Percentiles rank a stretch among this genome's conserved stretches.
Evolutionary conservation across 2,329 filamentous ascomycete species (phyloP).

Genomic region (Nemania diffusa): DNA sequence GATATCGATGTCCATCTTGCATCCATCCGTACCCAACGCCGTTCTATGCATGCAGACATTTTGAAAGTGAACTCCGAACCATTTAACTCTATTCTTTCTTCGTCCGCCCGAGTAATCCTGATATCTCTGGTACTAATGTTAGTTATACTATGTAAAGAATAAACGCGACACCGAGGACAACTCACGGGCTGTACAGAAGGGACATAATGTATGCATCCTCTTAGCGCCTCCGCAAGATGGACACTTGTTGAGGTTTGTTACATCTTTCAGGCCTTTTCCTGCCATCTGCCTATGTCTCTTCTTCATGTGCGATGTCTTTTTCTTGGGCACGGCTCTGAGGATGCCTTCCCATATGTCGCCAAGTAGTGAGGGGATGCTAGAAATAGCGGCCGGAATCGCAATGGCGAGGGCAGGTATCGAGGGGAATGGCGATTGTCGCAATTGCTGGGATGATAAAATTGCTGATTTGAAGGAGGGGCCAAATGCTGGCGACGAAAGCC

Average conservation of each 20-base stretch:
- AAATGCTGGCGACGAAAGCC: constrained; percentile 57
- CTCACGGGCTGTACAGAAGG: constrained; percentile 85
- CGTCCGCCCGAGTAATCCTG: constrained; percentile 39
- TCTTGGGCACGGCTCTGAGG: constrained; percentile 93
- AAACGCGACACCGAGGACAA: neutral
- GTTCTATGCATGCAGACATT: constrained; percentile 32
- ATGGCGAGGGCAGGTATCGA: constrained; percentile 66
- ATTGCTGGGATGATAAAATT: constrained; percentile 57
- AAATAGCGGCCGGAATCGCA: constrained; percentile 68
- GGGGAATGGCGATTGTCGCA: constrained; percentile 51
- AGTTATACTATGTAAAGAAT: neutral
- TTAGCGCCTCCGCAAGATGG: constrained; percentile 89
- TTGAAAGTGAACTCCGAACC: constrained; percentile 5
- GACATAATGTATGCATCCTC: constrained; percentile 87
- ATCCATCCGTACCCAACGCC: constrained; percentile 35
- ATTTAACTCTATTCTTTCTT: constrained; percentile 40
- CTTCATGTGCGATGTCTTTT: constrained; percentile 97
- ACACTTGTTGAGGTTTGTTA: constrained; percentile 87
- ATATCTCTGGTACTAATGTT: constrained; percentile 37
- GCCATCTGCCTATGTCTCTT: constrained; percentile 94
- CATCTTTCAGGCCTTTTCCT: constrained; percentile 92
- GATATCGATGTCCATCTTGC: constrained; percentile 9
- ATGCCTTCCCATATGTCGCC: constrained; percentile 92
- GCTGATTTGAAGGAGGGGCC: constrained; percentile 57
- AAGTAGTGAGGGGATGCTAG: constrained; percentile 74